These are phyloP conservation scores for Cladosporium phlei DNA, from an alignment of 2,329 filamentous ascomycete species.

Conservation along the genomic window DNA sequence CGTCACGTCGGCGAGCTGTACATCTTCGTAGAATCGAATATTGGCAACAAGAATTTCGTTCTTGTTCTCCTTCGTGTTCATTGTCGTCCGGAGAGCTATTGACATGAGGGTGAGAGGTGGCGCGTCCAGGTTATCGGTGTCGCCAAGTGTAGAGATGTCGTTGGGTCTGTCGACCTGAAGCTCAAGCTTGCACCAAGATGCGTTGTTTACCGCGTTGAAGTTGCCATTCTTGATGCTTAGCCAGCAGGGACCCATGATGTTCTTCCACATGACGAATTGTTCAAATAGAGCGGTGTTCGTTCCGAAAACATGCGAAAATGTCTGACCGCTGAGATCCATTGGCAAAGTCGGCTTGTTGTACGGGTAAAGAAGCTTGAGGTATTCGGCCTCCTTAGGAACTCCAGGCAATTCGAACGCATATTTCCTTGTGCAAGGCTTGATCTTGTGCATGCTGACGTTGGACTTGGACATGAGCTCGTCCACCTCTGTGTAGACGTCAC, in stretches of 20 bases:
- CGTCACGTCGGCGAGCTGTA: constrained; percentile 81
- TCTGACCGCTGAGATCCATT: constrained; percentile 70
- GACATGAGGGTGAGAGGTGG: constrained; percentile 96
- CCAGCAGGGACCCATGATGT: constrained; percentile 99
- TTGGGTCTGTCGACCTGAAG: constrained; percentile 74
- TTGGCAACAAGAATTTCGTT: constrained; percentile 92
- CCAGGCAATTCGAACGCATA: constrained; percentile 91
- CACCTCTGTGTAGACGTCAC: constrained; percentile 84
- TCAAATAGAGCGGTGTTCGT: constrained; percentile 92
- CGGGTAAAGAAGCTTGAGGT: constrained; percentile 92
- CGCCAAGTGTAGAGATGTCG: constrained; percentile 65
- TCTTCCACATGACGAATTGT: constrained; percentile 97
- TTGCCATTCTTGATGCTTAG: constrained; percentile 82
- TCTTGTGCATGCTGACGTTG: constrained; percentile 84
- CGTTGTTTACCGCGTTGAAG: constrained; percentile 79
- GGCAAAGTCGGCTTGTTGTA: constrained; percentile 77
- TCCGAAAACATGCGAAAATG: constrained; percentile 91
- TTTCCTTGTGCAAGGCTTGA: constrained; percentile 82
- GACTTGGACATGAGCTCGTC: constrained; percentile 82
- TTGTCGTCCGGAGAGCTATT: constrained; percentile 76
- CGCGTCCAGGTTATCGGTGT: constrained; percentile 74
- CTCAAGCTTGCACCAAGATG: constrained; percentile 96
- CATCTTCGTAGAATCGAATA: constrained; percentile 85
- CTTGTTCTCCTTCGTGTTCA: constrained; percentile 90
- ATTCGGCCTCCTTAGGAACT: constrained; percentile 83